Conservation (phyloP, 805 yeast genomes). For the Candida dendrica region DNA sequence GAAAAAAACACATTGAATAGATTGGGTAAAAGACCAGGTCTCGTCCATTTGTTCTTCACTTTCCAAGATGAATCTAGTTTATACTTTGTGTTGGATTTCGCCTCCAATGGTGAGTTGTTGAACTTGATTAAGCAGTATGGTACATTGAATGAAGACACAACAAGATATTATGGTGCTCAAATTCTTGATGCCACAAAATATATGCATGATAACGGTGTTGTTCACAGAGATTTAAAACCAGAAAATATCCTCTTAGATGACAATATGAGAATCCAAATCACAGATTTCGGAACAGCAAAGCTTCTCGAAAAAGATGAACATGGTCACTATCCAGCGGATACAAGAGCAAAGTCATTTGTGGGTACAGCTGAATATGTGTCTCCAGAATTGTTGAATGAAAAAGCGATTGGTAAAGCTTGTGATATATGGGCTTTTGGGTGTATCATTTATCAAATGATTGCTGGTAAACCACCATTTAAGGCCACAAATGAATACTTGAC, state of each 20-base stretch:
- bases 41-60: constrained; percentile 65
- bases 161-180: constrained; percentile 65
- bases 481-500: constrained; percentile 79
- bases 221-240: constrained; percentile 80
- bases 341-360: constrained; percentile 72
- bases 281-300: constrained; percentile 84
- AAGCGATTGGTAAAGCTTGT: constrained; percentile 81
- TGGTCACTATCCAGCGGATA: constrained; percentile 57
- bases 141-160: constrained; percentile 63
- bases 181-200: constrained; percentile 64
- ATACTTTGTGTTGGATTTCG: constrained; percentile 72
- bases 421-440: constrained; percentile 99
- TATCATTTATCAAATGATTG: constrained; percentile 89
- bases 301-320: constrained; percentile 45
- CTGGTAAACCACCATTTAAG: constrained; percentile 85
- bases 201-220: constrained; percentile 69
- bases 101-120: constrained; percentile 71
- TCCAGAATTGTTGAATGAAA: constrained; percentile 83
- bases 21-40: constrained; percentile 51
- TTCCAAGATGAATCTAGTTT: constrained; percentile 71
- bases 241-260: constrained; percentile 67
- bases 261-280: constrained; percentile 55
- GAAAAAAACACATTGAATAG: constrained; percentile 76
- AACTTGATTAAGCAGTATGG: constrained; percentile 61
- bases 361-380: constrained; percentile 96